Percentiles rank a stretch among this genome's conserved stretches.
phyloP scores from a whole-genome alignment of 495 filamentous ascomycete genomes.

The Aspergillus haitiensis region DNA sequence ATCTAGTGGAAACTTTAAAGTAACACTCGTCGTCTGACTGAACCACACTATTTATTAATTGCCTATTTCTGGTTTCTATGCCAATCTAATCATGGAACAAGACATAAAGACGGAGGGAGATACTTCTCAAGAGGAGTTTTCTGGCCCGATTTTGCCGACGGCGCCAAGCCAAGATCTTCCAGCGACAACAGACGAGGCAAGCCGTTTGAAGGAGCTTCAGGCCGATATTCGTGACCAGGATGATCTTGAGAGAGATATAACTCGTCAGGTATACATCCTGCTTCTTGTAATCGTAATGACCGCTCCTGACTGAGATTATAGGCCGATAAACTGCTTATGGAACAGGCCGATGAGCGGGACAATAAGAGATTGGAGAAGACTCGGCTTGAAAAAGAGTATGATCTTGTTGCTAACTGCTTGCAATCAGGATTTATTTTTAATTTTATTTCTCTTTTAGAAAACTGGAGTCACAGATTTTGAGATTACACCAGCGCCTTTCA shows the following conservation, averaged over 20 bases:
- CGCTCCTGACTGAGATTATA: slow-evolving; percentile 33
- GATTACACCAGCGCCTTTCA: slow-evolving; percentile 49
- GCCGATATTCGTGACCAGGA: slow-evolving; percentile 79
- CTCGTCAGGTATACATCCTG: slow-evolving; percentile 44
- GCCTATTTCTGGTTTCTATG: too few species aligned
- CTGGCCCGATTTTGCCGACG: too few species aligned
- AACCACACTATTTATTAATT: too few species aligned
- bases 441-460: slow-evolving; percentile 31
- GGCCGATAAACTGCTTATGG: slow-evolving; percentile 74
- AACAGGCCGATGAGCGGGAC: slow-evolving; percentile 85
- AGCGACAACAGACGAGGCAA: slow-evolving; percentile 48
- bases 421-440: slow-evolving; percentile 17
- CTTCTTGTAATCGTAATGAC: neutral
- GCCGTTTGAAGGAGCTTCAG: slow-evolving; percentile 64
- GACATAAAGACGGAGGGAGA: too few species aligned
- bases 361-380: slow-evolving; percentile 82
- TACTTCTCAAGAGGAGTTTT: too few species aligned
- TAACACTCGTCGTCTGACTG: too few species aligned
- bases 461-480: slow-evolving; percentile 48
- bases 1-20: too few species aligned
- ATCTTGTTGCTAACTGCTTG: neutral
- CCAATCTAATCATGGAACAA: too few species aligned
- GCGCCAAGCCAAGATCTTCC: neutral
- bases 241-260: slow-evolving; percentile 76
- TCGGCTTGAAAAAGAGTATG: slow-evolving; percentile 57